These are phyloP conservation scores for Ustanciosporium gigantosporum DNA, from an alignment of 1,284 basidiomycete genomes.

Conservation along the genomic window DNA sequence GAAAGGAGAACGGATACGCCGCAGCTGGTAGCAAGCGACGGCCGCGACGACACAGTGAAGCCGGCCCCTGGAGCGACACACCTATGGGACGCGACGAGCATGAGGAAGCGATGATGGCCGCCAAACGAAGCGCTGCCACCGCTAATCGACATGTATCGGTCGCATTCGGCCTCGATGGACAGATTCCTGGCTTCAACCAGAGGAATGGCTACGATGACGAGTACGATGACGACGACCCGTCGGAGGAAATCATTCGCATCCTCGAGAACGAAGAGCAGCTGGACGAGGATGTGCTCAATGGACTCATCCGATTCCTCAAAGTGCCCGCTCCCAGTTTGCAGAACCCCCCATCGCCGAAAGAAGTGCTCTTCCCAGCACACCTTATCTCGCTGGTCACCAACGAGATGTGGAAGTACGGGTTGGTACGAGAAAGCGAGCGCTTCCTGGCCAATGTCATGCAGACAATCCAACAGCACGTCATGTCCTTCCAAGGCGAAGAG, in stretches of 20 bases:
- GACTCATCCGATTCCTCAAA: conserved; percentile 86
- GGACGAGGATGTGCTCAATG: conserved; percentile 91
- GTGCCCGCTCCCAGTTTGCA: conserved; percentile 87
- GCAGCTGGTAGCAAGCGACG: conserved; percentile 44
- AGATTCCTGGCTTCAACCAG: conserved; percentile 43
- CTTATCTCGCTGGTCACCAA: conserved; percentile 96
- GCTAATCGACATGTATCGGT: conserved; percentile 86
- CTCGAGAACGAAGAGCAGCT: conserved; percentile 88
- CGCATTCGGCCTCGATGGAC: conserved; percentile 66
- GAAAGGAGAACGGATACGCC: conserved; percentile 46
- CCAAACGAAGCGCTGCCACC: conserved; percentile 73
- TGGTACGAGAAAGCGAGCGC: conserved; percentile 93
- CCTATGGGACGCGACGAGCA: conserved; percentile 68
- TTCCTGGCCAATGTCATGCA: conserved; percentile 99
- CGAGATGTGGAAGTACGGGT: conserved; percentile 99
- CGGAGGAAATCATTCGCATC: conserved; percentile 90
- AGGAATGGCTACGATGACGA: conserved; percentile 46
- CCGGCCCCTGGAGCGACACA: conserved; percentile 73
- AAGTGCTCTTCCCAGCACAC: conserved; percentile 99
- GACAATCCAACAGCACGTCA: conserved; percentile 93
- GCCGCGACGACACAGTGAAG: conserved; percentile 81
- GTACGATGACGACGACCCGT: conserved; percentile 73
- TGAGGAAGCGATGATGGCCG: conserved; percentile 75
- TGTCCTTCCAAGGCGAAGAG: conserved; percentile 90
- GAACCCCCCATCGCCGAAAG: conserved; percentile 90